Evolutionary conservation across 257 asterid species (phyloP).

Genomic region (Plantago ovata): DNA sequence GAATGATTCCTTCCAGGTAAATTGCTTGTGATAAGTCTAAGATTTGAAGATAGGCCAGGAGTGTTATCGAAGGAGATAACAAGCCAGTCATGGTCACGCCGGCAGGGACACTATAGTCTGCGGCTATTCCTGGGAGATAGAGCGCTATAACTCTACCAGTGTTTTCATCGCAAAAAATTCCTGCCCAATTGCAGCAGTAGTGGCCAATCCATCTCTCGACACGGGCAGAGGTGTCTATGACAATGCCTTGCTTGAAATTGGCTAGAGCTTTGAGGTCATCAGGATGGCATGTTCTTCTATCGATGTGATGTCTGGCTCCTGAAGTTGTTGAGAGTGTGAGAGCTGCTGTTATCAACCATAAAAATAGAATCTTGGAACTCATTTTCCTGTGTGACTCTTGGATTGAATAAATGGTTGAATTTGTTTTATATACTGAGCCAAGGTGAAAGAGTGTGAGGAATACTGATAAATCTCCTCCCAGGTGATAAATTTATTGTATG

Average conservation of each 20-base stretch:
- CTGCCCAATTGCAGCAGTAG: conserved; percentile 61
- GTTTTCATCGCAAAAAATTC: conserved; percentile 34
- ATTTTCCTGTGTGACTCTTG: conserved; percentile 20
- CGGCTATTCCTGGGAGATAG: conserved; percentile 51
- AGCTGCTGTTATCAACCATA: conserved; percentile 25
- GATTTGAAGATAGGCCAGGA: conserved; percentile 38
- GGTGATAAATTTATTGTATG: too few relatives aligned
- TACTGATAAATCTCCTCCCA: too few relatives aligned
- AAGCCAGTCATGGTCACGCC: conserved; percentile 41
- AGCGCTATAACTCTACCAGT: conserved; percentile 51
- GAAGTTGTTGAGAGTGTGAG: conserved; percentile 23
- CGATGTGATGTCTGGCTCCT: conserved; percentile 13
- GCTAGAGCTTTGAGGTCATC: conserved; percentile 50
- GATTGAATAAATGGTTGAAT: too few relatives aligned
- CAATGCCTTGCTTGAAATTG: conserved; percentile 40
- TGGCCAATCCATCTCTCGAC: conserved; percentile 39
- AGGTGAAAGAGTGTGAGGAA: too few relatives aligned
- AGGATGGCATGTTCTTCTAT: conserved; percentile 34
- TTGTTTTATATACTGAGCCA: too few relatives aligned
- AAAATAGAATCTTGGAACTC: conserved; percentile 23
- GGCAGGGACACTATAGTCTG: conserved; percentile 38
- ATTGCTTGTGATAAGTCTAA: conserved; percentile 43
- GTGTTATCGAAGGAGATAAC: conserved; percentile 39
- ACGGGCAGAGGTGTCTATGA: conserved; percentile 36
- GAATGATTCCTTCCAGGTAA: conserved; percentile 37